Evolutionary conservation across 371 early-diverging fungal genomes (phyloP), one percentile per base, ranked within the genome.

Genomic region (Rhizopus delemar): DNA sequence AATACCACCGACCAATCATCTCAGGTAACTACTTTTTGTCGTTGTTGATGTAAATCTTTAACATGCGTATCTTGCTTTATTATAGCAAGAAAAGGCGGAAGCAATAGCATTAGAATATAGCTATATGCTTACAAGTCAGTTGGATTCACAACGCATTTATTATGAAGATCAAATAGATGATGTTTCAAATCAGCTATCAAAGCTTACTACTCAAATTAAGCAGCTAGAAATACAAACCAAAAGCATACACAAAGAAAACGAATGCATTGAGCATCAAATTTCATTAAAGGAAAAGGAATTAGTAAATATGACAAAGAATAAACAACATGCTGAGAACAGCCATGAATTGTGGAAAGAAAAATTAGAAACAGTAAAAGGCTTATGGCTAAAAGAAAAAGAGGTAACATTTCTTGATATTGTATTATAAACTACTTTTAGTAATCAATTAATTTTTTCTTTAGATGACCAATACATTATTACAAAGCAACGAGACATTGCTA

Each of bases 121-220:
- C 12, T 79, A 90, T 45, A 69, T 95, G 46, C 72, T 96, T 16
- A 85, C 86, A 0, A 85, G 93, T 3, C 94, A 93, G 65, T 77
- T 96, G 11, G 93, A 92, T 50, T 91, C 95, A 11, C 96, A 95
- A 62, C 83, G 93, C 39, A 71, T 83, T n/a, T 92, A 88, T 71
- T 95, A 91, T 67, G 95, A 96, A 63, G 78, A 81, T 12, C 86
- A 86, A 65, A 71, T 92, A 39, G 69, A 74, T 3, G 66, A 82
- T 4, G 57, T 90, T 49, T 63, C 77, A 5, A 39, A 62, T 6
- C 75, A 81, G 46, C 46, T 87, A 11, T 66, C 82, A 9, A 55
- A 71, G 2, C 33, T 85, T 29, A 63, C 70, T 22, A 41, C 34
- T 2, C 68, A 64, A 28, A 28, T 61, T 13, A 51, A 59, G 28